These are phyloP conservation scores for Tolypocladium ovalisporum DNA, from an alignment of 2,329 filamentous ascomycete species.

Conservation along the genomic window DNA sequence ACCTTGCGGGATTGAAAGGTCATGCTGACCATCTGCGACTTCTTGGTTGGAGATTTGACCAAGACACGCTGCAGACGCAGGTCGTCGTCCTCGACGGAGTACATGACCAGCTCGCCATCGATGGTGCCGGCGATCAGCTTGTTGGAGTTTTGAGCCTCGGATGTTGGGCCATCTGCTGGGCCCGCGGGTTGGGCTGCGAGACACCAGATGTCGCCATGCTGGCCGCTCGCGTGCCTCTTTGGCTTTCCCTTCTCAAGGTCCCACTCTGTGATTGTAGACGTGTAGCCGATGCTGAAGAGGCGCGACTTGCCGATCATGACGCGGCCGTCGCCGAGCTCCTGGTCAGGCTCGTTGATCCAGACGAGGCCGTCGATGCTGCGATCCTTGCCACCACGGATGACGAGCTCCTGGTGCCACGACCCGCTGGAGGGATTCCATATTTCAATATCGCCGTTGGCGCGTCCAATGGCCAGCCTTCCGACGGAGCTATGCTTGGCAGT, in stretches of 20 bases:
- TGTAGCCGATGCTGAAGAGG: constrained; percentile 94
- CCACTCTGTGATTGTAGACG: constrained; percentile 89
- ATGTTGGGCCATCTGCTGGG: constrained; percentile 5
- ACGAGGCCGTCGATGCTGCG: constrained; percentile 82
- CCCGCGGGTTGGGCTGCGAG: constrained; percentile 68
- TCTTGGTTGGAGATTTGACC: constrained; percentile 67
- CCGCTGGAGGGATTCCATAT: constrained; percentile 87
- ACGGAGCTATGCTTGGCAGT: constrained; percentile 38
- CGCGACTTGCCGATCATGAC: constrained; percentile 61
- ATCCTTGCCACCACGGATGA: constrained; percentile 73
- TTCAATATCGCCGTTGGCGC: constrained; percentile 92
- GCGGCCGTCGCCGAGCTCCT: constrained; percentile 51
- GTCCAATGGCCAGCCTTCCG: constrained; percentile 75
- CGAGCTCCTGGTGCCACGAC: constrained; percentile 80
- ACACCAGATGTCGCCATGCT: constrained; percentile 96
- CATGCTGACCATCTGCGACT: constrained; percentile 81
- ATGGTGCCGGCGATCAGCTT: constrained; percentile 81
- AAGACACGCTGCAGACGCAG: constrained; percentile 70
- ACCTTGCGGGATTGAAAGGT: constrained; percentile 77
- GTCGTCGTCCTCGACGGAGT: constrained; percentile 77
- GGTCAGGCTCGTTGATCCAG: constrained; percentile 81
- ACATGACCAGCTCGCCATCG: constrained; percentile 78
- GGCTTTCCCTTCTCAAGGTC: constrained; percentile 71
- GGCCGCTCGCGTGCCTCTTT: constrained; percentile 74
- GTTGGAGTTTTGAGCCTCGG: constrained; percentile 26